These are phyloP conservation scores for Paraphaeosphaeria minitans DNA, from an alignment of 2,329 filamentous ascomycete species.

Conservation along the genomic window DNA sequence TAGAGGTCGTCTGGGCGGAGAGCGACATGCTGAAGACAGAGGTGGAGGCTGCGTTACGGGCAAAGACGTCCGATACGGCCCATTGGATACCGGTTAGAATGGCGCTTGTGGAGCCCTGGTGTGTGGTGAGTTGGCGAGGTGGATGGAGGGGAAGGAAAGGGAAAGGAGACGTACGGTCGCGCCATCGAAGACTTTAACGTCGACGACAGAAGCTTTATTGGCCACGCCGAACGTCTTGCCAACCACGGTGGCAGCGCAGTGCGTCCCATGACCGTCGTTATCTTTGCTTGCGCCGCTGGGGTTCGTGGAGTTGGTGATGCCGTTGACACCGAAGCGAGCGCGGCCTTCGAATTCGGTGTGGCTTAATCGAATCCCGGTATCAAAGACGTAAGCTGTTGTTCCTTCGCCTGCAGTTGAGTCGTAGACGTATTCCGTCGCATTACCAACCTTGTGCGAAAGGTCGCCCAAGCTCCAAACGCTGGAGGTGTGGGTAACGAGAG, in stretches of 20 bases:
- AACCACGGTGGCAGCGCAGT: conserved; percentile 14
- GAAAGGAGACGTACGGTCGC: neutral
- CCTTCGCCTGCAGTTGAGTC: conserved; percentile 13
- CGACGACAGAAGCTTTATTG: conserved; percentile 3
- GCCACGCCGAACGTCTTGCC: conserved; percentile 17
- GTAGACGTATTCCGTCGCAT: conserved; percentile 17
- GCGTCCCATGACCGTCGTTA: conserved; percentile 21
- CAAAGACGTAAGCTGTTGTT: conserved; percentile 62
- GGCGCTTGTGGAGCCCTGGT: conserved; percentile 18
- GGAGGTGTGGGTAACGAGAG: conserved; percentile 8
- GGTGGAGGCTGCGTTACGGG: conserved; percentile 8
- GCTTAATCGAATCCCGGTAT: conserved; percentile 61
- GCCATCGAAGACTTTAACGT: neutral
- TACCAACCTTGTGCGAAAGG: conserved; percentile 15
- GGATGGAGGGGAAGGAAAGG: conserved; percentile 7
- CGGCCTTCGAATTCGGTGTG: conserved; percentile 48
- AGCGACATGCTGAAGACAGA: conserved; percentile 37
- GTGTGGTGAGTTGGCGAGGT: neutral
- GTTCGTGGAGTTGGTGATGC: neutral
- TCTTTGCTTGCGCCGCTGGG: conserved; percentile 8
- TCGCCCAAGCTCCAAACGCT: conserved; percentile 20
- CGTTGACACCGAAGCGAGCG: conserved; percentile 14
- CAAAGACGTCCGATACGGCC: conserved; percentile 21
- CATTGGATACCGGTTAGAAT: conserved; percentile 21
- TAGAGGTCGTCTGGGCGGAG: conserved; percentile 25